Percentiles rank a stretch among this genome's conserved stretches.
phyloP scores from a whole-genome alignment of 1,284 basidiomycete genomes.

The Sporisorium iseilematis-ciliati region DNA sequence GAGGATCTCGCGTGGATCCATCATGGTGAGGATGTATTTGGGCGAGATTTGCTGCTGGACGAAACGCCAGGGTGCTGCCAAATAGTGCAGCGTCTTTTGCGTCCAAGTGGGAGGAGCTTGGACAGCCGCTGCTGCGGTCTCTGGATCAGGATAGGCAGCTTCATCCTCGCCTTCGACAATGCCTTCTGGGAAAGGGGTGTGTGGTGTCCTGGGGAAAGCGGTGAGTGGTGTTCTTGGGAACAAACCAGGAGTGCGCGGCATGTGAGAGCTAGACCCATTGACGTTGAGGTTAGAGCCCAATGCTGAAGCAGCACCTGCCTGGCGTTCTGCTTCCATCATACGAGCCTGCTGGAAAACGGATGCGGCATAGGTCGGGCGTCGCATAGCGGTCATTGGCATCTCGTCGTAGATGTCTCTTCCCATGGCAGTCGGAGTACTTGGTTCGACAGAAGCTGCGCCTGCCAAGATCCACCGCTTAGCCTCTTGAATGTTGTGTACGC shows the following conservation, averaged over 20 bases:
- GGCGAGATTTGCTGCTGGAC: conserved; percentile 26
- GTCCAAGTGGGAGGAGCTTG: conserved; percentile 4
- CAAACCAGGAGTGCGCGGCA: conserved; percentile 12
- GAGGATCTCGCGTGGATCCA: conserved; percentile 36
- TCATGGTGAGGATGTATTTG: conserved; percentile 32
- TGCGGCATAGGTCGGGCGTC: conserved; percentile 40
- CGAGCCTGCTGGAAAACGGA: conserved; percentile 44
- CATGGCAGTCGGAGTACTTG: background rate
- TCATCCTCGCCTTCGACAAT: conserved; percentile 8
- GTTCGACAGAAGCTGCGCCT: conserved; percentile 1
- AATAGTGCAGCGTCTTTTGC: conserved; percentile 14
- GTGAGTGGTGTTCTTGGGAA: conserved; percentile 27
- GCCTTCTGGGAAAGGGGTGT: conserved; percentile 14
- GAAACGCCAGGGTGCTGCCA: conserved; percentile 16
- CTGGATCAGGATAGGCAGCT: background rate
- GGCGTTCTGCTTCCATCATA: conserved; percentile 35
- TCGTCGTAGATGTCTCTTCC: conserved; percentile 25
- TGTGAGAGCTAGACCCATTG: background rate
- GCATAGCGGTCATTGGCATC: conserved; percentile 18
- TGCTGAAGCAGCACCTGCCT: conserved; percentile 6
- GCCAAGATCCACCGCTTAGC: conserved; percentile 30
- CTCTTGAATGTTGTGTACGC: conserved; percentile 25
- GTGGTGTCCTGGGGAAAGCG: conserved; percentile 20
- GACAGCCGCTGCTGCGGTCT: conserved; percentile 1
- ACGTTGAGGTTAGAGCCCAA: conserved; percentile 9